These are phyloP conservation scores for Metarhizium anisopliae DNA, from an alignment of 2,329 filamentous ascomycete species.

Conservation along the genomic window DNA sequence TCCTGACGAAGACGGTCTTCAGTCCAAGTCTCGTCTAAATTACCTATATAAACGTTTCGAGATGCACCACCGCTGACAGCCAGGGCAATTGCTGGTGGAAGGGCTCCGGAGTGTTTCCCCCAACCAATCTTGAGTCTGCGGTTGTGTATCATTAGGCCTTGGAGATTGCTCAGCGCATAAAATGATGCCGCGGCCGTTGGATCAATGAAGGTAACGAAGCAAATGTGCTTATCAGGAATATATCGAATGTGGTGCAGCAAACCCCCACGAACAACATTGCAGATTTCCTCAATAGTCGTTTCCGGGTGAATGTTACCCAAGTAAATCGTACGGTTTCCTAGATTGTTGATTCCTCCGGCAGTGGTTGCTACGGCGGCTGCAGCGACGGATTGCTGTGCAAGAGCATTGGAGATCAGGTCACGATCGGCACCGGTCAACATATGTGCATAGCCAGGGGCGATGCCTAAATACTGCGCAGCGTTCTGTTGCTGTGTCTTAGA, in stretches of 20 bases:
- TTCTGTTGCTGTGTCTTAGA: conserved; percentile 99
- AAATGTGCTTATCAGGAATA: conserved; percentile 99
- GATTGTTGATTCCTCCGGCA: conserved; percentile 91
- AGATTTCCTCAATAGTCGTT: conserved; percentile 98
- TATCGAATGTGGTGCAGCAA: conserved; percentile 97
- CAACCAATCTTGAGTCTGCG: conserved; percentile 95
- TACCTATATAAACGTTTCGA: conserved; percentile 97
- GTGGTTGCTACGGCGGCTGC: conserved; percentile 94
- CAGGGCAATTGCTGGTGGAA: conserved; percentile 90
- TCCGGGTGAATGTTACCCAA: conserved; percentile 98
- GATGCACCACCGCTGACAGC: conserved; percentile 95
- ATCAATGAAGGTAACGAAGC: conserved; percentile 99
- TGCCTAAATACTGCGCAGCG: conserved; percentile 93
- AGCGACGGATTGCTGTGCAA: conserved; percentile 95
- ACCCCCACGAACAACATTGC: conserved; percentile 94
- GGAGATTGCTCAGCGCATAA: conserved; percentile 93
- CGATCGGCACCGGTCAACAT: conserved; percentile 93
- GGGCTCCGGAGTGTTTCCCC: conserved; percentile 96
- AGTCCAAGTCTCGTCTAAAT: conserved; percentile 93
- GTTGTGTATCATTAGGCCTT: conserved; percentile 99
- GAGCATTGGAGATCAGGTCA: conserved; percentile 89
- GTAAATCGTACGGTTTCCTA: conserved; percentile 96
- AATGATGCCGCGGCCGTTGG: conserved; percentile 96
- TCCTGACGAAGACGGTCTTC: conserved; percentile 93
- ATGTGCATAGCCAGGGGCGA: conserved; percentile 92